Base-by-base conservation (phyloP, 441 rosid genomes). In the Aquilaria agallochum region DNA sequence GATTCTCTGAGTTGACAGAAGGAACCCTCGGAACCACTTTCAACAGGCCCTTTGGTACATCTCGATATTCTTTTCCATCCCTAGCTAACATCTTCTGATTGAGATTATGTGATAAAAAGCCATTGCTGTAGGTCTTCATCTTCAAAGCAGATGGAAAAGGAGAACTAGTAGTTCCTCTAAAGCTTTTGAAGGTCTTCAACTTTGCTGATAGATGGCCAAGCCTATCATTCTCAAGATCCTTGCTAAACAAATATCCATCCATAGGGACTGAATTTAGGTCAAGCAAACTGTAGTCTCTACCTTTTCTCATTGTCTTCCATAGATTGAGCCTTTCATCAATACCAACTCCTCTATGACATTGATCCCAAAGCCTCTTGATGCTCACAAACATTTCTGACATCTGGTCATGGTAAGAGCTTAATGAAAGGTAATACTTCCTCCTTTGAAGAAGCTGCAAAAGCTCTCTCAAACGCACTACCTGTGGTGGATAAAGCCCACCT, bases 191-290 rank as follows among this genome's bases (percentile, higher is more conserved):
- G 36, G 74, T 49, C 52, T 73, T 81, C 54, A 60, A 55, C 58
- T 53, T 76, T 68, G 63, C 69, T 55, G 73, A 66, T 2, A 69
- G 66, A 34, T 56, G 64, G 56, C 63, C 55, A 48, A 59, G 49
- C 49, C 31, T 63, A 64, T 74, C 63, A 55, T 66, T 62, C 52
- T 55, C 68, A 53, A 53, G 53, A 63, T 76, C 82, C 73, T 79
- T 80, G 50, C 59, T 46, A 58, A 63, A 56, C 54, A 68, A 50
- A 31, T 69, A 61, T 66, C 71, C 74, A 58, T 82, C 80, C 55
- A 70, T 65, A 32, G 90, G 93, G 67, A 72, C 77, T 73, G 77
- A 75, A 64, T 87, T 82, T 49, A 84, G 81, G 75, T 80, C 93
- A 48, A 78, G 81, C 68, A 80, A 69, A 68, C 74, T 71, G 65